phyloP scores from a whole-genome alignment of 164 flowering plant species.

The Paratinospora sagittata region DNA sequence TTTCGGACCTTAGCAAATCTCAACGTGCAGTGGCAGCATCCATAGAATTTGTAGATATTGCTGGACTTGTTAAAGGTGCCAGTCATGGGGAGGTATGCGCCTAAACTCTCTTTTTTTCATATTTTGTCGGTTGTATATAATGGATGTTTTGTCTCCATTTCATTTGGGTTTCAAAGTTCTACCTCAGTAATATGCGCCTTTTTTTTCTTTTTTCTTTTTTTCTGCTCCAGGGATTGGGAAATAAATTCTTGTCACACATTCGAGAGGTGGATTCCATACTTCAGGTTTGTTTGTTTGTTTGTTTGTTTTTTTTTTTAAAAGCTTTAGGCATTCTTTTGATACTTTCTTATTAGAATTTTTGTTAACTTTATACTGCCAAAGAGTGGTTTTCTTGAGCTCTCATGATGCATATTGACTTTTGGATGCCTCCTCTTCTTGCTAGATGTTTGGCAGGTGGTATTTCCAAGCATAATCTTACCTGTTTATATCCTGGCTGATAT shows the following conservation, averaged over 20 bases:
- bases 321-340: neutral
- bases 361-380: neutral
- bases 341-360: neutral
- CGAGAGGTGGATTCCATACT: conserved; percentile 91
- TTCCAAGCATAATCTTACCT: neutral
- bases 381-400: neutral
- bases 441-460: neutral
- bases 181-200: neutral
- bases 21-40: conserved; percentile 81
- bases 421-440: neutral
- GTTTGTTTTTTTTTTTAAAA: neutral
- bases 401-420: neutral
- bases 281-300: conserved; percentile 50
- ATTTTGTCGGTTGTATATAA: neutral
- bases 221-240: conserved; percentile 64
- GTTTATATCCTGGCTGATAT: neutral
- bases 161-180: neutral
- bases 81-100: conserved; percentile 95
- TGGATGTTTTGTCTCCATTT: neutral
- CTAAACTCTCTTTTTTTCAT: neutral
- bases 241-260: conserved; percentile 83
- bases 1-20: conserved; percentile 84
- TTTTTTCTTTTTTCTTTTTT: neutral
- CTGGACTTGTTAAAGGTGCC: conserved; percentile 99
- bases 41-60: conserved; percentile 97